Evolutionary conservation across 2,329 filamentous ascomycete genomes (phyloP).

Genomic region (Aspergillus vadensis): DNA sequence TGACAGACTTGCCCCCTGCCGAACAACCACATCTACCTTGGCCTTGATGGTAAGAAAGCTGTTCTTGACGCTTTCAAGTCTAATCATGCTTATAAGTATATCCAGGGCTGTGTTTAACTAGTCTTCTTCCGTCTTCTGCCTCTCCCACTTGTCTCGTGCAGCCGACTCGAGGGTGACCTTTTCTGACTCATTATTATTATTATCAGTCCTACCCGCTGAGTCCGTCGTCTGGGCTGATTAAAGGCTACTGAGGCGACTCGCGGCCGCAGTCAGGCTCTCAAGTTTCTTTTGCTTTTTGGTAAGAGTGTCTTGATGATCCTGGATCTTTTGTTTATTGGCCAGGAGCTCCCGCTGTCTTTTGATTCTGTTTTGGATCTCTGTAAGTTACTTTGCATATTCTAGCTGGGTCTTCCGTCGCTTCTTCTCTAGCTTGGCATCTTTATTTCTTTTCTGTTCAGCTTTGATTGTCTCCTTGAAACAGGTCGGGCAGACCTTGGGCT

Average conservation of each 20-base stretch:
- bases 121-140: conserved; percentile 57
- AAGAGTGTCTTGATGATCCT: background rate
- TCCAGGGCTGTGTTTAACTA: conserved; percentile 60
- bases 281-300: background rate
- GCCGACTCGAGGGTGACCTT: conserved; percentile 15
- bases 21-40: conserved; percentile 60
- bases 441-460: conserved; percentile 48
- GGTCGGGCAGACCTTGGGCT: conserved; percentile 44
- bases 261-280: background rate
- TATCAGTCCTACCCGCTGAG: too few relatives aligned
- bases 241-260: background rate
- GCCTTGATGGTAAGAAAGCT: conserved; percentile 65
- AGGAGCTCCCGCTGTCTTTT: conserved; percentile 20
- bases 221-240: too few relatives aligned
- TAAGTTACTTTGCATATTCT: conserved; percentile 24
- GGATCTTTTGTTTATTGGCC: conserved; percentile 10
- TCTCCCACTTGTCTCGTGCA: conserved; percentile 61
- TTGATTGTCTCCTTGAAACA: conserved; percentile 55
- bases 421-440: conserved; percentile 53
- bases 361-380: conserved; percentile 29
- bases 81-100: conserved; percentile 68
- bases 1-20: conserved; percentile 59
- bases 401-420: conserved; percentile 29
- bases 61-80: conserved; percentile 68
- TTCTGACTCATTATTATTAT: too few relatives aligned